phyloP scores from a whole-genome alignment of 495 filamentous ascomycete species.

The Articulospora tetracladia region DNA sequence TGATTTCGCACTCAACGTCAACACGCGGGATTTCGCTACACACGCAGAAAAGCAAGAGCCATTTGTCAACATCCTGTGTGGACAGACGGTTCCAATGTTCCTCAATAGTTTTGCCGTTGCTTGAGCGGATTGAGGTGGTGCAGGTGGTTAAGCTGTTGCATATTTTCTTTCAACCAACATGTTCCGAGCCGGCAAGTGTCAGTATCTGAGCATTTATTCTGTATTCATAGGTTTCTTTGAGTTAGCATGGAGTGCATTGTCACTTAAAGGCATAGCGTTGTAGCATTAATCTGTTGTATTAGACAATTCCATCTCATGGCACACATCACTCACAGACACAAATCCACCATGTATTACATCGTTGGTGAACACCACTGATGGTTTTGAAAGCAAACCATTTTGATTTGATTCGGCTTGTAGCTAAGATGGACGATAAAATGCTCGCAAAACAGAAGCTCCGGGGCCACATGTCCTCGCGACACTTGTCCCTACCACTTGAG shows the following conservation, averaged over 20 bases:
- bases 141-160: neutral
- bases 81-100: neutral
- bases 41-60: neutral
- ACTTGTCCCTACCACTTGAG: too few relatives aligned
- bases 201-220: neutral
- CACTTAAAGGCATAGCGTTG: too few relatives aligned
- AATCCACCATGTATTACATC: neutral
- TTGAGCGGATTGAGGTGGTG: neutral
- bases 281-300: neutral
- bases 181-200: neutral
- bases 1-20: constrained; percentile 4
- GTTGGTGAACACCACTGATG: neutral
- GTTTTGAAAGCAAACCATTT: neutral
- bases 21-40: constrained; percentile 1
- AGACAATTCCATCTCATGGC: neutral
- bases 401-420: neutral
- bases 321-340: neutral
- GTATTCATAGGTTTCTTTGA: too few relatives aligned
- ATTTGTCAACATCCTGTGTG: constrained; percentile 6
- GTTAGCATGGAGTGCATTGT: too few relatives aligned
- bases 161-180: neutral
- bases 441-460: neutral
- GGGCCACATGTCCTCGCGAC: too few relatives aligned
- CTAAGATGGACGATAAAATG: neutral
- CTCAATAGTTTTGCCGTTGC: neutral